Conservation (phyloP, 2,329 filamentous ascomycete genomes). For the Kalaharituber pfeilii region DNA sequence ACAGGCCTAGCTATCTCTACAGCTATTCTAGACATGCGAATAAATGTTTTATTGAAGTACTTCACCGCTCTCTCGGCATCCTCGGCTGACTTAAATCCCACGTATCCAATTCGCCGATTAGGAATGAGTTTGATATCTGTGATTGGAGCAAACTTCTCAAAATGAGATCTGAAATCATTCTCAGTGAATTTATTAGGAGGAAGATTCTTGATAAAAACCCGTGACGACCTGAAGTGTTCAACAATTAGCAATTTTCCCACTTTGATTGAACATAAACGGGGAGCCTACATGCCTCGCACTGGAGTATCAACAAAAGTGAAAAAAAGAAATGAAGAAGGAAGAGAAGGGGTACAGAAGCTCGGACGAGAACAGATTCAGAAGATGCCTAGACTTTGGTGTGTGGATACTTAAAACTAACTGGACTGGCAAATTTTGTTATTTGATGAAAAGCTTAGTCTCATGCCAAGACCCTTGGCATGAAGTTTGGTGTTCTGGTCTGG, state of each 20-base stretch:
- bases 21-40: slow-evolving; percentile 84
- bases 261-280: not conserved
- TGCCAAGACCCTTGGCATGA: too few relatives aligned
- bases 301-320: too few relatives aligned
- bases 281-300: not conserved
- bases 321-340: too few relatives aligned
- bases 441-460: too few relatives aligned
- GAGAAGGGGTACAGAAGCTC: too few relatives aligned
- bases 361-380: too few relatives aligned
- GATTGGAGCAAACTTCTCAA: slow-evolving; percentile 56
- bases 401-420: too few relatives aligned
- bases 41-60: slow-evolving; percentile 90
- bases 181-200: slow-evolving; percentile 64
- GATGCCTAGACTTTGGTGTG: too few relatives aligned
- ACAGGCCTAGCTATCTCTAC: slow-evolving; percentile 80
- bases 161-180: slow-evolving; percentile 75
- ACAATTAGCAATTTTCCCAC: not conserved
- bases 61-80: slow-evolving; percentile 70
- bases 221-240: slow-evolving; percentile 36
- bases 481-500: too few relatives aligned
- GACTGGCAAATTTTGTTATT: too few relatives aligned
- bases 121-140: slow-evolving; percentile 88
- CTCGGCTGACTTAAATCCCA: slow-evolving; percentile 73
- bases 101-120: slow-evolving; percentile 80
- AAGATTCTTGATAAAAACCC: slow-evolving; percentile 62